Percentiles rank a stretch among this genome's conserved stretches.
These are phyloP conservation scores for Trichoderma reesei DNA, from an alignment of 495 filamentous ascomycete species.

Conservation along the genomic window DNA sequence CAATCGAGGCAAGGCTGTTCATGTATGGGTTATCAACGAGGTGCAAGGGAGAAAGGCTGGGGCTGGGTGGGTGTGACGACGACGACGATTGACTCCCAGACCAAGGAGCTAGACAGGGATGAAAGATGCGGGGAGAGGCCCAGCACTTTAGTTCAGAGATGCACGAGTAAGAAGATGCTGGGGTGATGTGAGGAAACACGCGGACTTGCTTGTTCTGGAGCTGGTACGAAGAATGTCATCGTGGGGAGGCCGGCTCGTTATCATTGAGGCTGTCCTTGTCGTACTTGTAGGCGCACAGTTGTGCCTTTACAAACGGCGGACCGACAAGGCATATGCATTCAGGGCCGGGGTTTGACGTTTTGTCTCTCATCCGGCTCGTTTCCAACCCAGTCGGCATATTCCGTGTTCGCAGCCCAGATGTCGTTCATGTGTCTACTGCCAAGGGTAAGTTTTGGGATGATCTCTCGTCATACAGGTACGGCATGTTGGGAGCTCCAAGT, in stretches of 20 bases:
- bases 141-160: constrained; percentile 1
- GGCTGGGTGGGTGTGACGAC: constrained; percentile 2
- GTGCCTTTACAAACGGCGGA: not conserved
- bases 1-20: constrained; percentile 1
- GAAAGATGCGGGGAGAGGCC: not conserved
- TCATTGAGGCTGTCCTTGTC: not conserved
- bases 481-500: too few relatives aligned
- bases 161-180: not conserved
- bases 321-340: not conserved
- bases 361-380: too few relatives aligned
- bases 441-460: too few relatives aligned
- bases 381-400: too few relatives aligned
- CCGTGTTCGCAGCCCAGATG: too few relatives aligned
- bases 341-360: not conserved
- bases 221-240: not conserved
- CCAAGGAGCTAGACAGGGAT: not conserved
- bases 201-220: not conserved
- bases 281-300: not conserved
- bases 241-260: not conserved
- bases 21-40: not conserved
- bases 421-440: too few relatives aligned
- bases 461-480: too few relatives aligned
- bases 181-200: not conserved
- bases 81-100: not conserved
- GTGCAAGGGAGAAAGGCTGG: constrained; percentile 2